Percentiles rank a stretch among this genome's conserved stretches.
These are phyloP conservation scores for Filobasidium wieringae DNA, from an alignment of 768 basidiomycete species.

Conservation along the genomic window DNA sequence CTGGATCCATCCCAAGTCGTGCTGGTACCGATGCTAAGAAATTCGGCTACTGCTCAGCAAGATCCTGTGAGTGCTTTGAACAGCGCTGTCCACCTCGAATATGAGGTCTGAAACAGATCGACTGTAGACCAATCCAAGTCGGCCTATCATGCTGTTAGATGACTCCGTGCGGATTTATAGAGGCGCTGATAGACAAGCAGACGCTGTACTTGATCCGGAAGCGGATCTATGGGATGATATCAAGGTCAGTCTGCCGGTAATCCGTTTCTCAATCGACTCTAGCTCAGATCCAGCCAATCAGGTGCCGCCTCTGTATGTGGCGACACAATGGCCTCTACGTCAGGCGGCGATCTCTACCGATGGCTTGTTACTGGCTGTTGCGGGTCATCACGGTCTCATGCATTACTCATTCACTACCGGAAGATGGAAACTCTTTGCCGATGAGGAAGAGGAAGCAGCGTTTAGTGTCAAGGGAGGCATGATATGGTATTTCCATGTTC, in stretches of 20 bases:
- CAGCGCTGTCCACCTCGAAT: neutral
- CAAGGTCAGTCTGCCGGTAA: conserved; percentile 47
- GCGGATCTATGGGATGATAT: conserved; percentile 97
- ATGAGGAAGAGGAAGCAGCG: conserved; percentile 69
- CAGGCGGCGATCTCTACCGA: conserved; percentile 84
- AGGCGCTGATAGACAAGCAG: conserved; percentile 85
- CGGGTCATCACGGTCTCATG: conserved; percentile 75
- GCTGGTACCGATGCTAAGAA: conserved; percentile 86
- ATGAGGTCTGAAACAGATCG: neutral
- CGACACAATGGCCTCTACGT: conserved; percentile 84
- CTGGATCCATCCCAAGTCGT: conserved; percentile 54
- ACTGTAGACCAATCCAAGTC: conserved; percentile 56
- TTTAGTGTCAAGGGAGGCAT: conserved; percentile 82
- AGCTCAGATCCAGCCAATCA: conserved; percentile 31
- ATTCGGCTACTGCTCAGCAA: conserved; percentile 80
- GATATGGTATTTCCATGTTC: conserved; percentile 90
- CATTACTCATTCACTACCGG: conserved; percentile 93
- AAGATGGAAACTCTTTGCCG: conserved; percentile 81
- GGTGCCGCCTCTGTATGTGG: conserved; percentile 80
- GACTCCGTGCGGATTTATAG: conserved; percentile 86
- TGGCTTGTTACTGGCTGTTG: conserved; percentile 81
- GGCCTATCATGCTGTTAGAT: conserved; percentile 88
- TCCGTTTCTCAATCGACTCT: conserved; percentile 1
- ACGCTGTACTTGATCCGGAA: conserved; percentile 94
- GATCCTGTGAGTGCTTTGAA: conserved; percentile 54